Percentiles rank a stretch among this genome's conserved stretches.
Evolutionary conservation across 2,329 filamentous ascomycete genomes (phyloP).

Genomic region (Fusarium napiforme): DNA sequence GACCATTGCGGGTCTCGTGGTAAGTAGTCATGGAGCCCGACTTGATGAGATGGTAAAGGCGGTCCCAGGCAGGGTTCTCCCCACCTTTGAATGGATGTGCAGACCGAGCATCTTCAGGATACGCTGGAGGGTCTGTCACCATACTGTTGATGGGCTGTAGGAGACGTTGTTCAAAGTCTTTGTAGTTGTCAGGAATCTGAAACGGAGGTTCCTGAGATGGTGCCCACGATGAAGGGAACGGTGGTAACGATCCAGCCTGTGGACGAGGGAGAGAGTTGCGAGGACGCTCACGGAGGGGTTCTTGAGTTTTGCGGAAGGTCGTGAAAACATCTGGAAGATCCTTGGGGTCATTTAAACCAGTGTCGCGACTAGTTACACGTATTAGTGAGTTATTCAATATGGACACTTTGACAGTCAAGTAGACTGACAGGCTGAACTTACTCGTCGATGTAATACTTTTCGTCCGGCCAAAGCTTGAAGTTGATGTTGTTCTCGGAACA

Average conservation of each 20-base stretch:
- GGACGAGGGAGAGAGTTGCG: constrained; percentile 67
- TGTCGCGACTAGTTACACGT: constrained; percentile 66
- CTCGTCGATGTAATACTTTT: constrained; percentile 85
- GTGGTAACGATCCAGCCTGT: constrained; percentile 62
- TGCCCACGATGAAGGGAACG: constrained; percentile 59
- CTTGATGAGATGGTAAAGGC: constrained; percentile 69
- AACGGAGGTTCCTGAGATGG: constrained; percentile 72
- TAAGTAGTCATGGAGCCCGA: constrained; percentile 72
- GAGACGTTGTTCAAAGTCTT: constrained; percentile 65
- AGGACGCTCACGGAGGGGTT: constrained; percentile 75
- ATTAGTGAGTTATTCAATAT: constrained; percentile 25
- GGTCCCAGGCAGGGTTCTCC: constrained; percentile 67
- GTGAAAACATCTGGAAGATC: constrained; percentile 82
- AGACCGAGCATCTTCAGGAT: constrained; percentile 64
- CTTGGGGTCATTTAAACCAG: constrained; percentile 65
- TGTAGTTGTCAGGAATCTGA: constrained; percentile 65
- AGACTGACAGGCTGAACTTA: constrained; percentile 57
- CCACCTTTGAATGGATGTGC: constrained; percentile 77
- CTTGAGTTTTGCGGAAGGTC: constrained; percentile 76
- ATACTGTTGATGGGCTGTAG: constrained; percentile 66
- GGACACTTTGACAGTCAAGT: neutral
- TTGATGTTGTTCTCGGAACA: constrained; percentile 65
- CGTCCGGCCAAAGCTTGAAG: constrained; percentile 76
- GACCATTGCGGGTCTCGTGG: constrained; percentile 76
- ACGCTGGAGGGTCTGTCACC: constrained; percentile 61